Base-by-base conservation (phyloP, 345 rosid species). In the Noccaea bulbosa region DNA sequence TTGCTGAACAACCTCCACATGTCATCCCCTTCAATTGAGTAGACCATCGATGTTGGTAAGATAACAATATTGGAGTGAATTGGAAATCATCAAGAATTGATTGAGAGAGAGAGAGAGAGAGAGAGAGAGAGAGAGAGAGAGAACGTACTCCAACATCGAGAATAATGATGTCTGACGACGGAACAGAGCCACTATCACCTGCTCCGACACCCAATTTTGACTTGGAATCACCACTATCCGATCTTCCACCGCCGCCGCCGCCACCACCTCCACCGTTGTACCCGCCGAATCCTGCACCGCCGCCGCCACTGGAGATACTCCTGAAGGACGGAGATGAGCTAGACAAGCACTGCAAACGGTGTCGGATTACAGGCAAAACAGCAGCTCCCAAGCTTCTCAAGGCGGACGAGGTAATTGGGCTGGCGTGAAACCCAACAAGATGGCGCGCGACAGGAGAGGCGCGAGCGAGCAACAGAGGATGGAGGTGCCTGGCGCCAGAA, bases 1-100 rank as follows among this genome's bases (percentile, higher is more conserved):
- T 94, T 4, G 97, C 90, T 5, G 95, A 97, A 66, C 99, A 94
- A 65, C 97, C 99, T n/a, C 99, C 99, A 65, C 99, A 94, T 1
- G 89, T 80, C 99, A 94, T 94, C 76, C 99, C 97, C 99, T 91
- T 53, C 57, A 67, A 49, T 67, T 4, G 51, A 52, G 57, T 20
- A 50, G 9, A 41, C 52, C 58, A 56, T 8, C 44, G 7, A 67
- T 49, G 43, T 50, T 38, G 49, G 37, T 43, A 51, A 57, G 17
- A 64, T 20, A 14, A 17, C 43, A 58, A 3, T 1, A 20, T 5
- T 11, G 53, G 11, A 37, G 1, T 54, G 17, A 53, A 62, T 24
- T 52, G 8, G 9, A 43, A 44, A 59, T 10, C 35, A 59, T 14
- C 6, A 11, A 49, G 32, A 8, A 64, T 10, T 34, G 20, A 49